Evolutionary conservation across 306 rosid species (phyloP), one percentile per base, ranked within the genome.

Genomic region (Casuarina glauca): DNA sequence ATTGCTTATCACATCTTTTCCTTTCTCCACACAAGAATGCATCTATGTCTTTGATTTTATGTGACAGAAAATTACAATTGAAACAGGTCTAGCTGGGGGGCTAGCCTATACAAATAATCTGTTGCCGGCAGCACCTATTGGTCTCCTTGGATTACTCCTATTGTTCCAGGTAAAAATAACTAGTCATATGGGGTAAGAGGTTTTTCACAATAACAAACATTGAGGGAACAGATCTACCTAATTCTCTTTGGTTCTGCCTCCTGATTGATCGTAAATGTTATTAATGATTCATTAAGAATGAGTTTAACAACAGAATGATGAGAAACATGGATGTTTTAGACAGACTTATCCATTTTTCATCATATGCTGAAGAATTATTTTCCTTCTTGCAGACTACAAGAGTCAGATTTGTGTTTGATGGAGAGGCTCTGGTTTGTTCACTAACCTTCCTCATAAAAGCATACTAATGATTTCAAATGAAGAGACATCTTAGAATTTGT

Each of bases 111-210:
- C 93, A 45, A 86, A 92, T 35, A 95, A 92, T 86, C 83, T 91
- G 38, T 63, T 91, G 58, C 90, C 97, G 70, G 97, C 97, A 68
- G 86, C 88, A 13, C 97, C 97, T 63, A 80, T 83, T 41, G 94
- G 98, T 64, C 97, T 95, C 64, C 97, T 95, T 77, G 97, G 97
- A 62, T 76, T 91, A 77, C 98, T 95, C 70, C 83, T 95, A 75
- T 82, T 95, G 87, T 76, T 95, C 78, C 98, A 95, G 97, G 98
- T 95, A 87, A 75, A 71, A 69, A 60, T 44, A 39, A 69, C 36
- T 67, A 41, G 74, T 0, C 42, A 42, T 46, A 68, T 1, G 3
- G 19, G 70, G 39, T 68, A 60, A n/a, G 75, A 38, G 74, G 69
- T 54, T 61, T 69, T 67, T 39, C 72, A 43, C 48, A 20, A 60